Base-by-base conservation (phyloP, 176 grass and related monocot genomes). In the Lolium rigidum region DNA sequence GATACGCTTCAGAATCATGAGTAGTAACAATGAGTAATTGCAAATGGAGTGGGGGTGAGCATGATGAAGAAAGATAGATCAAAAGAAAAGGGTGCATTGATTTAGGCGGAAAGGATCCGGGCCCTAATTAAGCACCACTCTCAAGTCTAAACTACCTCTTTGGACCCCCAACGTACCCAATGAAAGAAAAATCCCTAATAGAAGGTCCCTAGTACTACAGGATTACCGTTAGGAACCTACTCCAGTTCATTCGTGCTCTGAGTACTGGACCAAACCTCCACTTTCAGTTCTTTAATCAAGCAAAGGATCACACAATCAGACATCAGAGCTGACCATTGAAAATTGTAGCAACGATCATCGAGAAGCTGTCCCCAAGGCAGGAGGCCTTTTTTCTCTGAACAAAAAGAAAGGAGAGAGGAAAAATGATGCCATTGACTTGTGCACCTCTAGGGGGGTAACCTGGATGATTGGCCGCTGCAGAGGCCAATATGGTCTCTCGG, bases 381-480 rank as follows among this genome's bases (percentile, higher is more conserved):
- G 66, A 17, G 1, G 14, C 2, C 24, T 6, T 43, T 50, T 84
- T 57, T 18, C 0, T 10, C 43, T 5, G 15, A 26, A 9, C n/a
- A 28, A 84, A 75, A 87, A 58, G 49, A 84, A 60, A 69, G 60
- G 50, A 2, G 54, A 0, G 11, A 56, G 12, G 13, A 25, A 25
- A 84, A 70, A 91, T 88, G 77, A 91, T 85, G 62, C 70, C 86
- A 77, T 88, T 88, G 86, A 88, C 85, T 91, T 84, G 76, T 76
- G 89, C 89, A 76, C 48, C 22, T 79, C 72, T 16, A 71, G 79
- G 37, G 83, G 10, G 71, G 66, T 87, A 70, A 62, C 75, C 69
- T 21, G 76, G 89, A 87, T 91, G 89, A 91, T 91, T 91, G 76
- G 76, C 26, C 61, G 57, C 85, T 26, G 58, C 79, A 9, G 67